Conservation (phyloP, 495 filamentous ascomycete species). For the Lichina pygmaea region DNA sequence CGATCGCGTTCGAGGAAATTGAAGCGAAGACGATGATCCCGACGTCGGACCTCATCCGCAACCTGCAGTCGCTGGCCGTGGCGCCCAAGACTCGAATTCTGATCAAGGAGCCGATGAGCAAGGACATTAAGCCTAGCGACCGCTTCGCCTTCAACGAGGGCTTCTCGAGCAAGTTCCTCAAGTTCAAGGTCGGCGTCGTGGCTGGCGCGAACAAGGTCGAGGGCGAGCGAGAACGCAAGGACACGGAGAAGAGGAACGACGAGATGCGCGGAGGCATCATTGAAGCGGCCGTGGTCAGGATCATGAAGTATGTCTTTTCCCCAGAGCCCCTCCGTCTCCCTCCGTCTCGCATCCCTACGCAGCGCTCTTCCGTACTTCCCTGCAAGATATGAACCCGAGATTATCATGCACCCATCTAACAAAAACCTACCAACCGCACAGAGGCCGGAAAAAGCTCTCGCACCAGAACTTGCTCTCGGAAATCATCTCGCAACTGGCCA, state of each 20-base stretch:
- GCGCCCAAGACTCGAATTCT: constrained; percentile 62
- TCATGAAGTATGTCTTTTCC: constrained; percentile 58
- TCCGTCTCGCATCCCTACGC: not conserved
- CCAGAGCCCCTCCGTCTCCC: constrained; percentile 1
- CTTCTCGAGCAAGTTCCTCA: constrained; percentile 57
- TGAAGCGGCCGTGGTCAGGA: constrained; percentile 75
- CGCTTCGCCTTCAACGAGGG: constrained; percentile 61
- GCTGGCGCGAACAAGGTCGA: constrained; percentile 53
- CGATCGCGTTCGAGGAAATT: constrained; percentile 61
- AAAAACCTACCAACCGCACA: constrained; percentile 11
- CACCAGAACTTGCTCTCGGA: constrained; percentile 69
- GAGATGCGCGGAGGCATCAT: constrained; percentile 50
- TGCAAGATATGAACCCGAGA: not conserved
- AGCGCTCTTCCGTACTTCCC: not conserved
- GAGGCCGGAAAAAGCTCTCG: constrained; percentile 62
- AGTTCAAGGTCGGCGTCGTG: constrained; percentile 65
- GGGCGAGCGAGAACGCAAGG: constrained; percentile 50
- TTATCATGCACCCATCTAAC: not conserved
- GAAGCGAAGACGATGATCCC: constrained; percentile 67
- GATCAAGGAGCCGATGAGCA: constrained; percentile 58
- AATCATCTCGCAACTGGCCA: constrained; percentile 50
- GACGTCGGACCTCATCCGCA: constrained; percentile 44
- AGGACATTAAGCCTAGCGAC: constrained; percentile 56
- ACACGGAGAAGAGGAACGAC: constrained; percentile 72
- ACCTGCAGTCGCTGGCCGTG: constrained; percentile 65